phyloP scores from a whole-genome alignment of 345 rosid genomes.

The Eucalyptus melliodora region DNA sequence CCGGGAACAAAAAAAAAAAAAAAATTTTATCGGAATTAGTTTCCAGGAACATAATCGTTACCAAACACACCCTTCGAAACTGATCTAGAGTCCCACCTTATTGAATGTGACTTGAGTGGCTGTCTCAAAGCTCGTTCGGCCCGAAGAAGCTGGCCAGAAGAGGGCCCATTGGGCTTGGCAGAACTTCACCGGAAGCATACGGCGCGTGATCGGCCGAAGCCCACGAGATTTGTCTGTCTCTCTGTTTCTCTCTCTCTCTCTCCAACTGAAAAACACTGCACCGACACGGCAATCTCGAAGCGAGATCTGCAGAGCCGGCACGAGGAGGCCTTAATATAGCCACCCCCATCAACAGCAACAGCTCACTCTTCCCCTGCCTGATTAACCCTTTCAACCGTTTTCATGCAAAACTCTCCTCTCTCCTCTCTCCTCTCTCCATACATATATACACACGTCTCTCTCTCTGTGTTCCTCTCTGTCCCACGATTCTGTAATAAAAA shows the following conservation, averaged over 20 bases:
- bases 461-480: background rate
- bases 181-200: background rate
- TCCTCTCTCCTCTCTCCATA: background rate
- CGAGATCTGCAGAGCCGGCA: background rate
- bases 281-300: slow-evolving; percentile 5
- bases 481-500: background rate
- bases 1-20: too few relatives aligned
- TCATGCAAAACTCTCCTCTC: background rate
- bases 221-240: background rate
- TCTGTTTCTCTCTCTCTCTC: background rate
- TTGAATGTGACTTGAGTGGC: background rate
- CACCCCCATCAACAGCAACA: background rate
- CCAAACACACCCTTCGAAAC: too few relatives aligned
- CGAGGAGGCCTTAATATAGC: background rate
- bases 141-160: background rate
- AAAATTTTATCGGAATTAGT: too few relatives aligned
- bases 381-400: background rate
- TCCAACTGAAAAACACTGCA: background rate
- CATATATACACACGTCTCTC: too few relatives aligned
- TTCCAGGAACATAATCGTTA: too few relatives aligned
- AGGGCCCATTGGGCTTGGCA: background rate
- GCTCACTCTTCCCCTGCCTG: background rate
- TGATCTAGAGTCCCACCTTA: too few relatives aligned
- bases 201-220: background rate
- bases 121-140: background rate